Base-by-base conservation (phyloP, 169 alveolate species). In the Plasmodium berghei region DNA sequence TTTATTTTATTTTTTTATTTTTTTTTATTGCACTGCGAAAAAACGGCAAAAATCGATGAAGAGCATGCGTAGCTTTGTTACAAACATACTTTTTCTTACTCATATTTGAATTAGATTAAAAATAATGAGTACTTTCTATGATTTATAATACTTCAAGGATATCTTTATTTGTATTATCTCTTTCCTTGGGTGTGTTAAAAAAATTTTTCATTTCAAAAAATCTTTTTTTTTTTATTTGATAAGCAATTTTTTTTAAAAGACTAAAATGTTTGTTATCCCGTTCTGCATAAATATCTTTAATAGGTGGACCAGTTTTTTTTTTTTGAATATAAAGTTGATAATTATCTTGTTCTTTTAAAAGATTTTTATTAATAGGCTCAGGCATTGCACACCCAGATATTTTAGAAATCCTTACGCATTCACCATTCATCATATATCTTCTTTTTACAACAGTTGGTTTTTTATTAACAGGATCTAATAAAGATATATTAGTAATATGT, bases 401-500 rank as follows among this genome's bases (percentile, higher is more conserved):
- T 77, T 95, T 95, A 5, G 97, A 95, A 62, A 97, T 94, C 28
- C 98, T 89, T 49, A 97, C 98, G 71, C 95, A 91, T 14, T 93
- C 95, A 5, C 98, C 98, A 72, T 94, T 90, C 95, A 96, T 95
- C 95, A 94, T 95, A 83, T 92, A 94, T 12, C 98, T 93, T 72
- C 95, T 86, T 63, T 92, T 93, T 20, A 96, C 97, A 5, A 97
- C 92, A 9, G 98, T 96, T 14, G 98, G 98, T n/a, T 91, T 94
- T 88, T 97, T 95, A 87, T 8, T 61, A 10, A 96, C 97, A 10
- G 98, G 98, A 87, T 97, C 98, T 10, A 97, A 93, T 1, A 97
- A 80, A 8, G 98, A 92, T 2, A 97, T 96, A 64, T 96, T 97
- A 18, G 98, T 95, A 20, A 97, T 92, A 88, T 97, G 98, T 9